Evolutionary conservation across 176 grass and related monocot species (phyloP), one percentile per base, ranked within the genome.

Genomic region (Zea luxurians): DNA sequence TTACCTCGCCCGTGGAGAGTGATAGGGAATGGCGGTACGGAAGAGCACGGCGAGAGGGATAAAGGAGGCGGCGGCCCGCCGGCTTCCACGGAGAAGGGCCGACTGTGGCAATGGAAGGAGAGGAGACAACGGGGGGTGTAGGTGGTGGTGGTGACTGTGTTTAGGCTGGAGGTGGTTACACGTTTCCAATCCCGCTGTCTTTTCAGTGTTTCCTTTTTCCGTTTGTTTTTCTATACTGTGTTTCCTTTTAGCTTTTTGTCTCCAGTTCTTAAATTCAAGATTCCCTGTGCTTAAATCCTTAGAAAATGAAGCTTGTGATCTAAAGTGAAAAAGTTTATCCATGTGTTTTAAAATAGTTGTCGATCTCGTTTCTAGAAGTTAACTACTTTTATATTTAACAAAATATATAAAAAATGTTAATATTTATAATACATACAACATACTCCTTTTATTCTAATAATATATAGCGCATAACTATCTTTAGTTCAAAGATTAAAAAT

Each of bases 1-100:
- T 88, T 80, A 88, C 81, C 81, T 88, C 76, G 63, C 55, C 86
- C 55, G 70, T 55, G 45, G 17, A 61, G 20, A 75, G 63, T 27
- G 46, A 7, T 6, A n/a, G 44, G 44, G 53, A 83, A 74, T 78
- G 80, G 74, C 80, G 18, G 9, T 21, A 68, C 37, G 37, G 55
- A 64, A 37, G 65, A 61, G 37, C 13, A 10, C 60, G 60, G 74
- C 16, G 50, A 36, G 8, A 6, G 16, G 75, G 59, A 18, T 7
- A 35, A 70, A 8, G 41, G 18, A 8, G 77, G 77, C 61, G 44
- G 84, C 54, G 71, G 63, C 70, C 68, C 75, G 70, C 75, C 76
- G 68, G 52, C 74, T 74, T 70, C 85, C 36, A 49, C 80, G 75
- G 80, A 67, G 58, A 60, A 70, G 54, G 74, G 57, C 18, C 27